Base-by-base conservation (phyloP, 805 yeast genomes). In the Clavispora vitiphila region DNA sequence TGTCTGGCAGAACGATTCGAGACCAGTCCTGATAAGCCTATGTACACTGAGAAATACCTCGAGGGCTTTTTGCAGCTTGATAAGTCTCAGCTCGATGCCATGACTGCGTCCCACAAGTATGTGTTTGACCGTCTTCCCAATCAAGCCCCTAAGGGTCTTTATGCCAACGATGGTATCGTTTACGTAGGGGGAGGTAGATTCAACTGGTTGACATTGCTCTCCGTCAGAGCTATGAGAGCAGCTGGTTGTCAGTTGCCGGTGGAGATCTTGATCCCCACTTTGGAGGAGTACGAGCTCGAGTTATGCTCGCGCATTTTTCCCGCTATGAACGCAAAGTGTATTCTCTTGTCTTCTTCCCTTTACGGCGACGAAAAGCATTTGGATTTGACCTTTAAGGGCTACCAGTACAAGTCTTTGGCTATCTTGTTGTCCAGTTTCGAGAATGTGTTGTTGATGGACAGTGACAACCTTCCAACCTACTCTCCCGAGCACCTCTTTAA, bases 161-260 rank as follows among this genome's bases (percentile, higher is more conserved):
- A 68, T 47, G 38, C 54, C 19, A 69, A 82, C 1, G 65, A 73
- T 42, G 86, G 82, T 8, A 71, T 82, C 15, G 91, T 77, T 21
- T 80, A 71, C 53, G 89, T 86, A 22, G 95, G 91, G 26, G 95
- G 95, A 34, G 93, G 90, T 3, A 76, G 76, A 51, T 84, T 79
- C 61, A 79, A 85, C 47, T 82, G 91, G 74, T 70, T 83, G 52
- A 78, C 87, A 4, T 63, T 84, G 30, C 65, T 84, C 19, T 78
- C 86, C 8, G 74, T 87, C 41, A 76, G 76, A 52, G 72, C 81
- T 46, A 61, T 88, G 38, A 68, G 96, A 54, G 76, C 79, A 30
- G 66, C 74, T 7, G 88, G 91, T 2, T 78, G 85, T 3, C 71
- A 70, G 11, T 61, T 83, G 27, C 96, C 96, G 0, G 79, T 89